These are phyloP conservation scores for Cercophora sp. DNA, from an alignment of 495 filamentous ascomycete species.

Conservation along the genomic window DNA sequence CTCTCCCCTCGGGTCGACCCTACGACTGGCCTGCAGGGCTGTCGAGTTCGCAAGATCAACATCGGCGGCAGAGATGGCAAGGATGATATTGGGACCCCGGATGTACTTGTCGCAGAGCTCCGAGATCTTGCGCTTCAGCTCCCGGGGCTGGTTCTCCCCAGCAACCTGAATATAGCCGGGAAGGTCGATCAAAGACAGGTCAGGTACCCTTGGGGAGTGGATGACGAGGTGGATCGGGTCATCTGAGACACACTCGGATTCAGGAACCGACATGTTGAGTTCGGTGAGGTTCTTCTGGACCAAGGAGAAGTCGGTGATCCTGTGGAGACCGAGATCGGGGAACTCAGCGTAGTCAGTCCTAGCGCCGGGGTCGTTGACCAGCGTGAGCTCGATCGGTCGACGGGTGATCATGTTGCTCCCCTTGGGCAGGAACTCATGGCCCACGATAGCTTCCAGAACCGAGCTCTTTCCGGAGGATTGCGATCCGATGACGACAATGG, in stretches of 20 bases:
- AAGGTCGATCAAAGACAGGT: conserved; percentile 93
- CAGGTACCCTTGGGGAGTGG: conserved; percentile 90
- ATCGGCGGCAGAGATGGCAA: conserved; percentile 96
- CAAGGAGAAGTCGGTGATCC: conserved; percentile 87
- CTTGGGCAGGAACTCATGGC: conserved; percentile 96
- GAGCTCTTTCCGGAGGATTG: conserved; percentile 98
- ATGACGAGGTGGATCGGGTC: conserved; percentile 95
- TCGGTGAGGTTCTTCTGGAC: conserved; percentile 94
- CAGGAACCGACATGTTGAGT: conserved; percentile 88
- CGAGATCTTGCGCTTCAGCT: conserved; percentile 92
- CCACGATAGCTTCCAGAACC: conserved; percentile 93
- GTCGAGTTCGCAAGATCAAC: conserved; percentile 97
- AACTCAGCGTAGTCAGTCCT: conserved; percentile 96
- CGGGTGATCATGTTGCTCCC: conserved; percentile 98
- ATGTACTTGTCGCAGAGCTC: conserved; percentile 99
- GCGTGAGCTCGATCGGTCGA: conserved; percentile 91
- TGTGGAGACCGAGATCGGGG: conserved; percentile 82
- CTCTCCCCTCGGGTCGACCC: conserved; percentile 92
- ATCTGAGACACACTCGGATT: conserved; percentile 86
- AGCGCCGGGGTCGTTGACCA: conserved; percentile 91
- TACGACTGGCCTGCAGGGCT: conserved; percentile 80
- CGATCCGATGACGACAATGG: conserved; percentile 97
- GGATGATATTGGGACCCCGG: conserved; percentile 88
- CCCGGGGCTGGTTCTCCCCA: conserved; percentile 80
- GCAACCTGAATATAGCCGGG: conserved; percentile 97